Base-by-base conservation (phyloP, 2,329 filamentous ascomycete species). In the Nemania diffusa region DNA sequence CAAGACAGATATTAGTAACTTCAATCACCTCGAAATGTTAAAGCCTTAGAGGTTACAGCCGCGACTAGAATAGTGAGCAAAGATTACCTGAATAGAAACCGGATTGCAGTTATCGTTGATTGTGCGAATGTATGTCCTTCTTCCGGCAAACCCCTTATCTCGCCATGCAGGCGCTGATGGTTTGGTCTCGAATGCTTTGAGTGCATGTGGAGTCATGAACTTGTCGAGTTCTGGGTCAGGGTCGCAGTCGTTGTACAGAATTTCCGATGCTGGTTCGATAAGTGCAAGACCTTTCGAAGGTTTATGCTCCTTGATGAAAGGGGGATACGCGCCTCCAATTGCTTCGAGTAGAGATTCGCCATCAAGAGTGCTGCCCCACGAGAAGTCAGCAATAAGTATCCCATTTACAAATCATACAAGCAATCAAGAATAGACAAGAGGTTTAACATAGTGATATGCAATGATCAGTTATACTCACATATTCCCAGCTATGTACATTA, bases 161-260 rank as follows among this genome's bases (percentile, higher is more conserved):
- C 50, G 60, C 72, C 71, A 73, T 5, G 64, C 73, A 7, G 71
- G 73, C 3, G 72, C 70, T 3, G 68, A 40, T 3, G 73, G 32
- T 15, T 53, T 48, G 8, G 69, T 73, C 17, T 63, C 69, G 27
- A 73, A 73, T 1, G 70, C 72, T 13, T 2, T 37, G 13, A 62
- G 61, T 0, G 73, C 68, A 50, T 75, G 72, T 9, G 70, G 72
- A 0, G 51, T 52, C 61, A 72, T 65, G 7, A 17, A 17, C 1
- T 46, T 53, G 1, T 60, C 65, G 20, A 74, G 34, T 27, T 69
- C 66, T 11, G 64, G 50, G 3, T 66, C 67, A 1, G 61, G 61
- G 9, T 73, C 72, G 34, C 69, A 70, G 51, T 73, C 73, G 37
- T 73, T 73, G 57, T 71, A 73, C 9, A 74, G 29, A 13, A 72